Evolutionary conservation across 768 basidiomycete genomes (phyloP), one percentile per base, ranked within the genome.

Genomic region (Pisolithus sp.): DNA sequence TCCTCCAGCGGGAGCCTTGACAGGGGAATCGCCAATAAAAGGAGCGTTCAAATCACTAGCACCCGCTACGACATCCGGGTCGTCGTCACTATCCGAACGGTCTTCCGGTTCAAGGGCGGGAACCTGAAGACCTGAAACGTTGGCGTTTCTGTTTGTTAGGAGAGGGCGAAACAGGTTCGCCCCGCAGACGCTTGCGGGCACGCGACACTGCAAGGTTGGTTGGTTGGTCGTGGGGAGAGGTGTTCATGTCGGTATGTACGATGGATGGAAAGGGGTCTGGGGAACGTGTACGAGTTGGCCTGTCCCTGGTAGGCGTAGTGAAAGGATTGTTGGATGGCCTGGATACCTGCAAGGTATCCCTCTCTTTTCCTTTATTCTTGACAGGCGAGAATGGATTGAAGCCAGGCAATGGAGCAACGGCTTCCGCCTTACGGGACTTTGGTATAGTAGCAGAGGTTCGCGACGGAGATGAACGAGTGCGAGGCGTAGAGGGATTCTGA

Each of bases 381-480:
- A 76, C 71, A 7, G 88, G 88, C 31, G 88, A 90, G 68, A 90
- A 90, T 7, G 88, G 89, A 62, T 91, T 91, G 57, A 78, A 84
- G 1, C 77, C 71, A 12, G 75, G 65, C 39, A 81, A 68, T 30
- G 83, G 78, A 6, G 75, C 72, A 15, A 80, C 76, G 47, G 76
- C 57, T 56, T 77, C 75, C 38, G 80, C 67, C 10, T 72, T 61
- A 53, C 82, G 84, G n/a, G 80, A 64, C 53, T 72, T 75, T 9
- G 77, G 72, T 21, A 78, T 46, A 71, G 70, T 48, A 64, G 50
- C 42, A 21, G 70, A 57, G 46, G 55, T 56, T 41, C 52, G n/a
- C 5, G 55, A 46, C 62, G 57, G 48, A 63, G 67, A 46, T 54
- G 64, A 53, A 37, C 49, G 53, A 20, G 67, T 52, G 39, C 64